Base-by-base conservation (phyloP, 2,329 filamentous ascomycete species). In the Metarhizium album region DNA sequence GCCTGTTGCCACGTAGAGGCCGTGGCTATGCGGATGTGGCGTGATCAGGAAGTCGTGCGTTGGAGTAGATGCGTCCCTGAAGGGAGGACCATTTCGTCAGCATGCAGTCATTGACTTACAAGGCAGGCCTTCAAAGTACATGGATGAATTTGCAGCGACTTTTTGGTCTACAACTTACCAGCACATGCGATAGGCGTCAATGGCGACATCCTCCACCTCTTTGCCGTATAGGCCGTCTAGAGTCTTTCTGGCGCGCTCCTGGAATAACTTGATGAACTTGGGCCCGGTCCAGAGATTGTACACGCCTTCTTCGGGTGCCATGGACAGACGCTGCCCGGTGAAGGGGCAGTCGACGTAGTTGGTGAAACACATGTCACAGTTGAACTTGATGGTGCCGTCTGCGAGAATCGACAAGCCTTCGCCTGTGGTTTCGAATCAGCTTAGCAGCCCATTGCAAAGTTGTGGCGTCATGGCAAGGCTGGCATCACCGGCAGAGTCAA, bases 41-140 rank as follows among this genome's bases (percentile, higher is more conserved):
- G 74, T 73, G 57, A 84, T 75, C 49, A 84, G 68, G 57, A 80
- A 81, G 59, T 84, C 79, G 62, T 84, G 79, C 8, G 74, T 78
- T 0, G 79, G 78, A 2, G 79, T 81, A 37, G 80, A 74, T 33
- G 76, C 74, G 58, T 84, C 81, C 75, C 79, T 83, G 63, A 16
- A 37, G 29, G 27, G 22, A 46, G 22, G 27, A 18, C 20, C 24
- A n/a, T 29, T n/a, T 35, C 7, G 48, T 51, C 48, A 40, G 38
- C 23, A 42, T 47, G 35, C 42, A 13, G 33, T 35, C 11, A 49
- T 49, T 48, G 37, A 38, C 38, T 48, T 20, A 24, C 4, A 33
- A 47, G 38, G 49, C 50, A 46, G 33, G 47, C 45, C 42, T 38
- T 47, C 24, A 38, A 24, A 29, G 7, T 8, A 29, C 27, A 29